Evolutionary conservation across 1,139 yeast genomes (phyloP).

Genomic region (Citeromyces siamensis): DNA sequence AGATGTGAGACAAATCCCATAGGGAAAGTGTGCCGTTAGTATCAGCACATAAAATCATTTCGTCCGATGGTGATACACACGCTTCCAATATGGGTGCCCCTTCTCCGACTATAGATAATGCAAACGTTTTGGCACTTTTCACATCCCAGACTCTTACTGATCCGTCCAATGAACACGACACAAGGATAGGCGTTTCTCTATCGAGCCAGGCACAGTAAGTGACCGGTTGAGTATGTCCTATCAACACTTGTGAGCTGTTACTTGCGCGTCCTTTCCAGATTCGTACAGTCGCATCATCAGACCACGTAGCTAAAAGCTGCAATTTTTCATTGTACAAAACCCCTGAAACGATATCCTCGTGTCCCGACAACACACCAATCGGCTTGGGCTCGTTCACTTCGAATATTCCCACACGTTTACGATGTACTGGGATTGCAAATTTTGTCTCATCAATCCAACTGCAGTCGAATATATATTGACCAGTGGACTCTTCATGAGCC

Average conservation of each 20-base stretch:
- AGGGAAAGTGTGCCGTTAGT: conserved; percentile 42
- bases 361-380: conserved; percentile 58
- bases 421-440: conserved; percentile 57
- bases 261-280: conserved; percentile 61
- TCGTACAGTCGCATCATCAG: conserved; percentile 63
- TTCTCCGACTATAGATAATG: conserved; percentile 24
- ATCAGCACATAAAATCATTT: conserved; percentile 48
- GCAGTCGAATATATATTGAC: conserved; percentile 32
- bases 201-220: conserved; percentile 42
- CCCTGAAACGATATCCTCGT: conserved; percentile 45
- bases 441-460: conserved; percentile 66
- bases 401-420: conserved; percentile 45
- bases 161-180: conserved; percentile 51
- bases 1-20: conserved; percentile 29
- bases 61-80: conserved; percentile 34
- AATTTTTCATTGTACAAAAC: conserved; percentile 38
- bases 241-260: conserved; percentile 27
- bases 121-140: conserved; percentile 25
- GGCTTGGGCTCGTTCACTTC: conserved; percentile 38
- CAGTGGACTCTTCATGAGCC: conserved; percentile 14
- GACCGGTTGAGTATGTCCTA: conserved; percentile 46
- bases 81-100: conserved; percentile 42
- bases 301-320: conserved; percentile 54
- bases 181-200: conserved; percentile 6
- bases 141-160: conserved; percentile 59